Evolutionary conservation across 148 eudicot species (phyloP).

Genomic region (Cornus florida): DNA sequence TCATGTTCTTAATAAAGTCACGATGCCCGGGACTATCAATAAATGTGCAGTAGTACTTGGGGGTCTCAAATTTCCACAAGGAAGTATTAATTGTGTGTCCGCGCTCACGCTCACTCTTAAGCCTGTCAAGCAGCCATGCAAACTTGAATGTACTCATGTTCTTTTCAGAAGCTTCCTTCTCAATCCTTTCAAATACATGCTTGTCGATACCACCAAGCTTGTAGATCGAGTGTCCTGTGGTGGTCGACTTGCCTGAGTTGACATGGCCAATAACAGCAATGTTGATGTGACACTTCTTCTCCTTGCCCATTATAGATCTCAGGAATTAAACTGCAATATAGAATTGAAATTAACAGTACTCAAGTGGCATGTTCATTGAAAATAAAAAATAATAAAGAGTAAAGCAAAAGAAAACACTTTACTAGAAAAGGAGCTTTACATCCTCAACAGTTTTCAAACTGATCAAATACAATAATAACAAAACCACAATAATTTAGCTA

Average conservation of each 20-base stretch:
- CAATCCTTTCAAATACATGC: slow-evolving; percentile 39
- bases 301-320: slow-evolving; percentile 27
- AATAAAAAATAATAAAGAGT: too few relatives aligned
- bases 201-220: slow-evolving; percentile 48
- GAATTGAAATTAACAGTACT: too few relatives aligned
- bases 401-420: too few relatives aligned
- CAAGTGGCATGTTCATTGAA: too few relatives aligned
- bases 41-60: slow-evolving; percentile 48
- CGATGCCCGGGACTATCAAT: slow-evolving; percentile 47
- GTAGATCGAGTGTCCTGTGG: slow-evolving; percentile 40
- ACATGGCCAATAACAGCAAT: slow-evolving; percentile 44
- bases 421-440: too few relatives aligned
- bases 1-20: slow-evolving; percentile 47
- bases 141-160: slow-evolving; percentile 44
- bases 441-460: too few relatives aligned
- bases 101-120: slow-evolving; percentile 45
- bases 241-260: slow-evolving; percentile 42
- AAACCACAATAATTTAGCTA: too few relatives aligned
- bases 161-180: slow-evolving; percentile 48
- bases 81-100: slow-evolving; percentile 44
- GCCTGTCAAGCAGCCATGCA: slow-evolving; percentile 44
- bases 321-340: not conserved
- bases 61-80: slow-evolving; percentile 46
- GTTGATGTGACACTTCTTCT: slow-evolving; percentile 37
- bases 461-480: too few relatives aligned